Evolutionary conservation across 2,329 filamentous ascomycete species (phyloP).

Genomic region (Sphaerostilbella broomeana): DNA sequence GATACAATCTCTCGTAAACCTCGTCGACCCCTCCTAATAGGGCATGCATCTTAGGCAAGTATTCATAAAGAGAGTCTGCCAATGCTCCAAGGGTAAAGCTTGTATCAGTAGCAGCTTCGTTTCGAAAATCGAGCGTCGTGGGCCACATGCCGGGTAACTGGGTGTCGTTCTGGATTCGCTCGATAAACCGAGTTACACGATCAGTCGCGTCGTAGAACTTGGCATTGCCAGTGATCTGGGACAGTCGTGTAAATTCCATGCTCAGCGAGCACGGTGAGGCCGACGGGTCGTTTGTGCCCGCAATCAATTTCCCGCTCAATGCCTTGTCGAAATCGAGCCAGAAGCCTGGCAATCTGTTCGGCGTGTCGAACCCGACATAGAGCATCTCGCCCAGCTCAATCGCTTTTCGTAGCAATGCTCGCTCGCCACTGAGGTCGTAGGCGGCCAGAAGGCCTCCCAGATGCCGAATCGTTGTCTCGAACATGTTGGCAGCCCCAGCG

Average conservation of each 20-base stretch:
- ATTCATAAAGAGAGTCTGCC: constrained; percentile 55
- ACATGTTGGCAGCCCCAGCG: constrained; percentile 39
- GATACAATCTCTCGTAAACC: constrained; percentile 61
- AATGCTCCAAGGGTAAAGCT: constrained; percentile 47
- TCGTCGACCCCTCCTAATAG: constrained; percentile 57
- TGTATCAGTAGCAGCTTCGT: constrained; percentile 45
- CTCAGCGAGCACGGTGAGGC: constrained; percentile 57
- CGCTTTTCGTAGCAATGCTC: constrained; percentile 42
- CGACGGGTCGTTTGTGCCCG: constrained; percentile 43
- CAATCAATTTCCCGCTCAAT: constrained; percentile 38
- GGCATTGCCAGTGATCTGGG: constrained; percentile 63
- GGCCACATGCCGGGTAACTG: constrained; percentile 75
- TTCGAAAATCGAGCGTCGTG: constrained; percentile 49
- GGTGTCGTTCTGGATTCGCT: constrained; percentile 60
- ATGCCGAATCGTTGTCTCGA: constrained; percentile 51
- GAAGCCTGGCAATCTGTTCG: constrained; percentile 44
- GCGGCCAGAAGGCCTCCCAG: constrained; percentile 46
- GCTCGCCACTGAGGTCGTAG: constrained; percentile 43
- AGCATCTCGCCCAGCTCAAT: constrained; percentile 49
- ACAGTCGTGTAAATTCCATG: constrained; percentile 68
- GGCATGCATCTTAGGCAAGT: constrained; percentile 56
- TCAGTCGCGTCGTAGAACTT: constrained; percentile 75
- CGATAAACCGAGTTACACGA: constrained; percentile 64
- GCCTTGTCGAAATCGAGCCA: constrained; percentile 40
- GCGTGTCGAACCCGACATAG: constrained; percentile 48